Conservation (phyloP, 495 filamentous ascomycete species). For the Trypethelium eluteriae region DNA sequence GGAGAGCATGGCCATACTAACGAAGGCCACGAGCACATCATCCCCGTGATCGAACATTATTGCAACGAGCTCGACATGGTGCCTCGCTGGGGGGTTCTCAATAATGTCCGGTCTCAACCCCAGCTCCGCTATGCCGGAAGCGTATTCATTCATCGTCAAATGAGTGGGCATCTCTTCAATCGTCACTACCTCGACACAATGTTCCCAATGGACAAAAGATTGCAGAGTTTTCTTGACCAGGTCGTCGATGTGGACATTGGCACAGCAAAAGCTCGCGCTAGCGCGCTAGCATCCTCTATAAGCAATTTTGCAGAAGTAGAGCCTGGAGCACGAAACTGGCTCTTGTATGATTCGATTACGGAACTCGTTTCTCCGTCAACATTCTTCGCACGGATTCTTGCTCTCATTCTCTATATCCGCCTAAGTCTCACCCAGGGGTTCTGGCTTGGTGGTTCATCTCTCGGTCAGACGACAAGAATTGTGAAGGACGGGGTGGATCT, state of each 20-base stretch:
- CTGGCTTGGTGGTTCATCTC: background rate
- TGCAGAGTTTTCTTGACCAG: constrained; percentile 10
- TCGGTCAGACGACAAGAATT: background rate
- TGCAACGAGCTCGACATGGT: constrained; percentile 15
- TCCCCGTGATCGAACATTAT: constrained; percentile 18
- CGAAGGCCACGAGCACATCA: constrained; percentile 3
- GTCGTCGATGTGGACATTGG: constrained; percentile 8
- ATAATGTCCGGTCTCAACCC: background rate
- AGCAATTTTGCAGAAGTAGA: background rate
- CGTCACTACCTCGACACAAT: constrained; percentile 14
- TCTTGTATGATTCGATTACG: constrained; percentile 1
- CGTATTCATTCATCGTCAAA: constrained; percentile 13
- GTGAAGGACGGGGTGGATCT: background rate
- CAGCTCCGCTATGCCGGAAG: constrained; percentile 10
- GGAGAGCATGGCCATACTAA: background rate
- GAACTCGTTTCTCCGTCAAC: constrained; percentile 1
- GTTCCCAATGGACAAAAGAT: constrained; percentile 12
- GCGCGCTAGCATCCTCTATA: background rate
- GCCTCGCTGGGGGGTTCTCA: constrained; percentile 16
- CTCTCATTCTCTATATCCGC: background rate
- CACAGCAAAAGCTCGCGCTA: constrained; percentile 2
- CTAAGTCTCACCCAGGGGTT: background rate
- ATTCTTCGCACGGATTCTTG: background rate
- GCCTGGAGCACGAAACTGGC: background rate
- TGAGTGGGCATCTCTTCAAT: constrained; percentile 16